These are phyloP conservation scores for bread wheat (Triticum aestivum) DNA, from an alignment of 176 grass and related monocot genomes.

Conservation along the genomic window DNA sequence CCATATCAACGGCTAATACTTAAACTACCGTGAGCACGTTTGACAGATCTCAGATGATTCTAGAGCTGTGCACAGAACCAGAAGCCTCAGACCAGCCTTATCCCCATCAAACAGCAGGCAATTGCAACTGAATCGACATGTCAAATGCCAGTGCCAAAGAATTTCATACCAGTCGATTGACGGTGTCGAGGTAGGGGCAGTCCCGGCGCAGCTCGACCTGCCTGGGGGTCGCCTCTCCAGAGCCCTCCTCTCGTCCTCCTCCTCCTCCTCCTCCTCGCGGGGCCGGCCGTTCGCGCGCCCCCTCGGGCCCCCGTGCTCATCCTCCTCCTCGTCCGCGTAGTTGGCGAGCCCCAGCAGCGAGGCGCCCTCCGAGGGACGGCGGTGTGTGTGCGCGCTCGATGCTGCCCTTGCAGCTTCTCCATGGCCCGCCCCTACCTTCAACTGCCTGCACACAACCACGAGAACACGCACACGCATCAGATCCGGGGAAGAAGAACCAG, in stretches of 20 bases:
- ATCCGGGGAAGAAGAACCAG: too few relatives aligned
- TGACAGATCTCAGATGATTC: too few relatives aligned
- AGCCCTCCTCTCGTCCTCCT: slow-evolving; percentile 29
- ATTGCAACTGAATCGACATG: neutral
- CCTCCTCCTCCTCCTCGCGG: slow-evolving; percentile 1
- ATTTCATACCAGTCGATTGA: slow-evolving; percentile 75
- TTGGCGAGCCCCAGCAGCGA: slow-evolving; percentile 53
- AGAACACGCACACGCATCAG: too few relatives aligned
- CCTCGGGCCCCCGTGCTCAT: slow-evolving; percentile 26
- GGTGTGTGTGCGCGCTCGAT: too few relatives aligned
- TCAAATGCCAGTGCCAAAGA: too few relatives aligned
- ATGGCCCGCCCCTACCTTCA: too few relatives aligned
- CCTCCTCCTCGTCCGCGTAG: slow-evolving; percentile 54
- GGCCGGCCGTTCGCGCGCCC: neutral
- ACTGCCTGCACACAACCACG: too few relatives aligned
- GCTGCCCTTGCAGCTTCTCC: too few relatives aligned
- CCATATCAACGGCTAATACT: neutral
- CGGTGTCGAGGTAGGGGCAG: slow-evolving; percentile 93
- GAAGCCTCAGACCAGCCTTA: too few relatives aligned
- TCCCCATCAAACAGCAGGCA: too few relatives aligned
- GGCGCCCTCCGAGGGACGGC: neutral
- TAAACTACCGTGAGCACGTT: neutral
- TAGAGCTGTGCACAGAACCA: too few relatives aligned
- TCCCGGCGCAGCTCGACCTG: slow-evolving; percentile 79
- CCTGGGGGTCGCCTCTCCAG: slow-evolving; percentile 52